These are phyloP conservation scores for Gracilaria gracilis DNA, from an alignment of 23 red algal genomes.

Conservation along the genomic window DNA sequence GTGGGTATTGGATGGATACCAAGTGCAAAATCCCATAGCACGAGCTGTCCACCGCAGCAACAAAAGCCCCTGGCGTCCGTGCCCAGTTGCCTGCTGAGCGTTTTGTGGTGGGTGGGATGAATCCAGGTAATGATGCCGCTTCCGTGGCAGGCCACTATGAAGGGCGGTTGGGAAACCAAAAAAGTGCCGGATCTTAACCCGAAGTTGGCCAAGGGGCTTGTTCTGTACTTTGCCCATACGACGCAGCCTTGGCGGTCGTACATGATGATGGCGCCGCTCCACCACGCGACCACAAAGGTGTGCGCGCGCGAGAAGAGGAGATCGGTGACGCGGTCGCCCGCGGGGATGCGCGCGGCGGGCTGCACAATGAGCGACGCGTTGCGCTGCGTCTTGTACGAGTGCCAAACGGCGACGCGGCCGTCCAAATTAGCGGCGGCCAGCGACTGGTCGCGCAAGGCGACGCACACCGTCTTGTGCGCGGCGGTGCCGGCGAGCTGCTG, in stretches of 20 bases:
- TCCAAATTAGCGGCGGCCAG: slow-evolving; percentile 3
- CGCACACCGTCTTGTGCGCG: slow-evolving; percentile 9
- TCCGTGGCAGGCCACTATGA: background rate
- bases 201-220: no score
- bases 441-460: background rate
- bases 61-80: slow-evolving; percentile 21
- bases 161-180: background rate
- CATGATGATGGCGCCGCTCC: slow-evolving; percentile 1
- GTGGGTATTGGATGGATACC: background rate
- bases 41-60: background rate
- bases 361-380: background rate
- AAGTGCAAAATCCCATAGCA: slow-evolving; percentile 9
- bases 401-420: slow-evolving; percentile 21
- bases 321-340: slow-evolving; percentile 33
- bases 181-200: background rate
- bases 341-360: background rate
- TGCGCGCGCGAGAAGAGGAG: background rate
- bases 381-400: background rate
- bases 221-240: background rate
- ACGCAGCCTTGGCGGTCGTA: background rate
- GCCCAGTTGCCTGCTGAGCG: no score
- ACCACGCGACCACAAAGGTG: slow-evolving; percentile 15
- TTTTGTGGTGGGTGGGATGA: no score
- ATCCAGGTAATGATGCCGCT: background rate
- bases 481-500: background rate